These are phyloP conservation scores for Ceratocystis huliohia DNA, from an alignment of 2,329 filamentous ascomycete genomes.

Conservation along the genomic window DNA sequence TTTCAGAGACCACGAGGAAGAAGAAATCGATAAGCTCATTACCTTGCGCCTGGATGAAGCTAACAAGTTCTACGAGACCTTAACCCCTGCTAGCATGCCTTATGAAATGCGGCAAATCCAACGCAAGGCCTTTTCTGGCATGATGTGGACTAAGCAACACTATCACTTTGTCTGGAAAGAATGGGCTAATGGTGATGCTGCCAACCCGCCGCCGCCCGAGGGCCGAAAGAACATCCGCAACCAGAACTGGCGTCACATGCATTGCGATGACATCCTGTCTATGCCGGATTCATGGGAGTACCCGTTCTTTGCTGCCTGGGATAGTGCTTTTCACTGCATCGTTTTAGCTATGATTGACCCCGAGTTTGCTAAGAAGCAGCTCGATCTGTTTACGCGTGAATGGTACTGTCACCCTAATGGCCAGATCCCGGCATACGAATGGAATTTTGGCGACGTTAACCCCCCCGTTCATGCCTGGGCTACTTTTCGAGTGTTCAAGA, in stretches of 20 bases:
- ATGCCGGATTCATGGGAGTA: conserved; percentile 99
- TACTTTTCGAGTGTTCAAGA: conserved; percentile 92
- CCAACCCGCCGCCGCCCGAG: conserved; percentile 72
- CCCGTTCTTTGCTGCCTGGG: conserved; percentile 95
- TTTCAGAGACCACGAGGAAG: neutral
- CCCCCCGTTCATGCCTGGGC: conserved; percentile 95
- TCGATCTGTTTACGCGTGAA: conserved; percentile 88
- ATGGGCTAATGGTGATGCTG: conserved; percentile 89
- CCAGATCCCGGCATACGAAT: conserved; percentile 84
- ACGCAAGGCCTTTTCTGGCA: conserved; percentile 83
- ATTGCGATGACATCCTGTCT: conserved; percentile 87
- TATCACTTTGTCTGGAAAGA: conserved; percentile 97
- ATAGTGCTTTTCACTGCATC: conserved; percentile 93
- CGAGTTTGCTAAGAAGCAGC: conserved; percentile 94
- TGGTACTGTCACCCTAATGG: conserved; percentile 99
- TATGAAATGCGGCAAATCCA: conserved; percentile 93
- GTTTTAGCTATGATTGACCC: conserved; percentile 94
- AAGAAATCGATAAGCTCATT: conserved; percentile 61
- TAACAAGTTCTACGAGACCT: conserved; percentile 88
- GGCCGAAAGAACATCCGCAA: conserved; percentile 73
- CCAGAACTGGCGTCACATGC: conserved; percentile 82
- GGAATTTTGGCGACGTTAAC: conserved; percentile 97
- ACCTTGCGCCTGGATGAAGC: conserved; percentile 79
- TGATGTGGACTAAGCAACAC: conserved; percentile 98
- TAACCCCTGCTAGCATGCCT: conserved; percentile 85